Base-by-base conservation (phyloP, 306 rosid genomes). In the Cucurbita moschata region DNA sequence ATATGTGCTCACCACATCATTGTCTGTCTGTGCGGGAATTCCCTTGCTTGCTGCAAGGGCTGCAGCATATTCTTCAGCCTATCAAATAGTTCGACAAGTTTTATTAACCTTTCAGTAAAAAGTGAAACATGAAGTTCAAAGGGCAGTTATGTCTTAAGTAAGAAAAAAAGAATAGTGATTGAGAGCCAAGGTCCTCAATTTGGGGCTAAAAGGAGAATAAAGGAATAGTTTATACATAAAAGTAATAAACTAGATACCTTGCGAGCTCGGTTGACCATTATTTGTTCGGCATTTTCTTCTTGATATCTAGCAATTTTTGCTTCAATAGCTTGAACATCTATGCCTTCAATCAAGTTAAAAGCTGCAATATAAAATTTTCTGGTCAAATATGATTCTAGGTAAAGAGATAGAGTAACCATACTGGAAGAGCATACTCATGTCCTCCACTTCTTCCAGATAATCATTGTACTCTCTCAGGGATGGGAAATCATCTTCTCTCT, bases 31-130 rank as follows among this genome's bases (percentile, higher is more conserved):
- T 14, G 83, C 72, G 73, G 90, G 86, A 43, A 82, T 82, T 61
- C 84, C 96, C 87, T 88, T 93, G 77, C 84, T 71, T 38, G 98
- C 96, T 75, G 96, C 85, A 81, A 83, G 18, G 73, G 98, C 98
- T 46, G 97, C 96, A 57, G 94, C 97, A 74, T 88, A 82, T 82
- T 93, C 97, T 84, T 90, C 98, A 62, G 96, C 98, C 98, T 93
- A 83, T 80, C 75, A 52, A 30, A 79, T 75, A 74, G 62, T 46
- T 79, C 66, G 52, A 63, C 42, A 59, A 80, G 56, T 76, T 78
- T 47, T 38, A 67, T 68, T 38, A 72, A 72, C 71, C 75, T 65
- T 78, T 39, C 30, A 46, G 67, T 26, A 60, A 58, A 53, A 14
- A 18, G 46, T 40, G 39, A 15, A 18, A 1, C 54, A 75, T 19